phyloP scores from a whole-genome alignment of 306 rosid species.

The Rosa multiflora region DNA sequence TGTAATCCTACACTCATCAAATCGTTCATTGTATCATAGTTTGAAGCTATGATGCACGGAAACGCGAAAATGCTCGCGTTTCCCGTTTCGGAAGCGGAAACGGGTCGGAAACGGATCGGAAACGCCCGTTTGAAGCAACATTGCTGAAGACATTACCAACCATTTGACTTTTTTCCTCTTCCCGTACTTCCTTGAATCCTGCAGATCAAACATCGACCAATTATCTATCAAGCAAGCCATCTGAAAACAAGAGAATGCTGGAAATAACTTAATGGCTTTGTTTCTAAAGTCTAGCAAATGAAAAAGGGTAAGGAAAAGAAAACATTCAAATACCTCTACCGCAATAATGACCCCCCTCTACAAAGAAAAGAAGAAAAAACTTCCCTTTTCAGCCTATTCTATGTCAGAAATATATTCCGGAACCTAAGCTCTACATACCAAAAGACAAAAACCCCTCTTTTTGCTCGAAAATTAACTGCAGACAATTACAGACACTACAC shows the following conservation, averaged over 20 bases:
- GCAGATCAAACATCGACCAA: constrained; percentile 13
- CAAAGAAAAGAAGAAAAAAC: not conserved
- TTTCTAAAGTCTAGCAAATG: not conserved
- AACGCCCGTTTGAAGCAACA: constrained; percentile 84
- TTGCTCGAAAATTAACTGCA: not conserved
- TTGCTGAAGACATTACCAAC: constrained; percentile 86
- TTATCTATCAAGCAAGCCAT: constrained; percentile 12
- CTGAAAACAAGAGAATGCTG: not conserved
- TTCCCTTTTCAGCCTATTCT: not conserved
- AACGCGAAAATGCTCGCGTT: too few relatives aligned
- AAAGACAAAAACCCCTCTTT: not conserved
- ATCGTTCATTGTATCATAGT: constrained; percentile 88
- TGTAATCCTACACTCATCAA: constrained; percentile 93
- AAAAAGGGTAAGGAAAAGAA: not conserved
- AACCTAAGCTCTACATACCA: not conserved
- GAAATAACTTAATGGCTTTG: not conserved
- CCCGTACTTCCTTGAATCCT: constrained; percentile 88
- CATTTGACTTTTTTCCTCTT: constrained; percentile 82
- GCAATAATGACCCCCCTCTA: not conserved
- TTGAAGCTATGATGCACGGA: too few relatives aligned
- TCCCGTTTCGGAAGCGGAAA: too few relatives aligned
- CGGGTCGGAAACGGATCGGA: too few relatives aligned
- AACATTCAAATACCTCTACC: not conserved
- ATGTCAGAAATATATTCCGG: not conserved
- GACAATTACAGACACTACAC: not conserved